phyloP scores from a whole-genome alignment of 176 grass and related monocot genomes.

The Hyparrhenia diplandra region DNA sequence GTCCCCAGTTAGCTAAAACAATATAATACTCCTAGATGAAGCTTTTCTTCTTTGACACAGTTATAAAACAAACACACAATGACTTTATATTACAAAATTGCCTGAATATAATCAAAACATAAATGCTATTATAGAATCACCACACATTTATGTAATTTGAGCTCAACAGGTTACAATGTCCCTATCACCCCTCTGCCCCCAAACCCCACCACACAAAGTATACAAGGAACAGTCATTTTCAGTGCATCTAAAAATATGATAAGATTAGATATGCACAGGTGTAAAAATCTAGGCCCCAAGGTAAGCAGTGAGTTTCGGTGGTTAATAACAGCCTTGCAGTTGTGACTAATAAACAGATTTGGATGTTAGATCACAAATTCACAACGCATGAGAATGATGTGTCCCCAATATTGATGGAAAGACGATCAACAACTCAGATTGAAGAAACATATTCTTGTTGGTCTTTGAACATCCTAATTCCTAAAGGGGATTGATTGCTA shows the following conservation, averaged over 20 bases:
- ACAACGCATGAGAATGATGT: neutral
- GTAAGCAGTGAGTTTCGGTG: too few species aligned
- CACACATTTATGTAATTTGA: neutral
- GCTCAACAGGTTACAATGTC: neutral
- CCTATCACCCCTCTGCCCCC: too few species aligned
- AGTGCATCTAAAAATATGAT: too few species aligned
- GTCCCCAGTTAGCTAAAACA: slow-evolving; percentile 22
- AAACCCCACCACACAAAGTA: too few species aligned
- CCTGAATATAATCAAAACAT: neutral
- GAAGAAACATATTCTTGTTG: neutral
- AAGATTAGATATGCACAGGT: neutral
- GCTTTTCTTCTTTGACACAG: too few species aligned
- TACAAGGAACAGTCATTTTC: too few species aligned
- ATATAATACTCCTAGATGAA: neutral
- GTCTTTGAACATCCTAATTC: neutral
- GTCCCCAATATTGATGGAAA: neutral
- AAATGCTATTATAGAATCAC: neutral
- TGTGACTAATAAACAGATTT: too few species aligned
- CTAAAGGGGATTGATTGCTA: neutral
- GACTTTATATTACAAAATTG: neutral
- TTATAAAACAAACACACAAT: neutral
- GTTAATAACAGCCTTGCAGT: too few species aligned
- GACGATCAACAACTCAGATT: neutral
- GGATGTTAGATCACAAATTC: neutral
- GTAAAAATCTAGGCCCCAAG: too few species aligned